Conservation (phyloP, 1,284 basidiomycete species). For the Ustilago crameri region DNA sequence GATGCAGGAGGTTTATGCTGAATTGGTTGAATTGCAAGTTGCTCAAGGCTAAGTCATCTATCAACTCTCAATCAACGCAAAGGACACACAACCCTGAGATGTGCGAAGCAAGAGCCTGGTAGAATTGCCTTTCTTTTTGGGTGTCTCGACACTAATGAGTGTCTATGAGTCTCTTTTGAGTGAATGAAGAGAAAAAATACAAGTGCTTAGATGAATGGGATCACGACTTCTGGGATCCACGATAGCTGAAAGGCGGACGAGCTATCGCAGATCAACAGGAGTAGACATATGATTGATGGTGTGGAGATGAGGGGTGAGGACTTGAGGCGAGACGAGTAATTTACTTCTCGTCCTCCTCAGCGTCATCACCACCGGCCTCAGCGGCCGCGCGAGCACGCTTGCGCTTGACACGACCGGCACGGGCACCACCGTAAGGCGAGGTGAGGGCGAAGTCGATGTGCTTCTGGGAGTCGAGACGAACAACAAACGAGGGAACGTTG, state of each 20-base stretch:
- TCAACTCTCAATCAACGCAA: neutral
- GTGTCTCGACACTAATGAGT: constrained; percentile 4
- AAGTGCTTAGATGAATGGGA: constrained; percentile 16
- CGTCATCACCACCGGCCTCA: constrained; percentile 86
- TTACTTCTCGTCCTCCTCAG: constrained; percentile 74
- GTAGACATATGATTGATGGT: constrained; percentile 5
- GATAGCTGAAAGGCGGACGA: constrained; percentile 33
- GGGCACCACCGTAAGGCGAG: constrained; percentile 96
- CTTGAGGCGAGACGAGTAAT: constrained; percentile 2
- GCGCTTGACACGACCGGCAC: constrained; percentile 97
- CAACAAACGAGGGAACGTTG: constrained; percentile 98
- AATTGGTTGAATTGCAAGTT: constrained; percentile 41
- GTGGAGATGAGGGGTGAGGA: neutral
- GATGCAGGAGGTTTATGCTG: constrained; percentile 52
- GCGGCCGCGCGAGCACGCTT: constrained; percentile 95
- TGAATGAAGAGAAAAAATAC: constrained; percentile 26
- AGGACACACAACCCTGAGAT: neutral
- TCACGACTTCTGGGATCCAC: neutral
- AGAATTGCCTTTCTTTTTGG: constrained; percentile 45
- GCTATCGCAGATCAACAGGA: constrained; percentile 10
- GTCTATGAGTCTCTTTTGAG: constrained; percentile 17
- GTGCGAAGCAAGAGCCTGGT: constrained; percentile 17
- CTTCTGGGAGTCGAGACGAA: constrained; percentile 74
- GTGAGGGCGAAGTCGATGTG: constrained; percentile 99
- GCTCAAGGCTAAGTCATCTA: neutral